Percentiles rank a stretch among this genome's conserved stretches.
These are phyloP conservation scores for Camelina laxa DNA, from an alignment of 345 rosid species.

Conservation along the genomic window DNA sequence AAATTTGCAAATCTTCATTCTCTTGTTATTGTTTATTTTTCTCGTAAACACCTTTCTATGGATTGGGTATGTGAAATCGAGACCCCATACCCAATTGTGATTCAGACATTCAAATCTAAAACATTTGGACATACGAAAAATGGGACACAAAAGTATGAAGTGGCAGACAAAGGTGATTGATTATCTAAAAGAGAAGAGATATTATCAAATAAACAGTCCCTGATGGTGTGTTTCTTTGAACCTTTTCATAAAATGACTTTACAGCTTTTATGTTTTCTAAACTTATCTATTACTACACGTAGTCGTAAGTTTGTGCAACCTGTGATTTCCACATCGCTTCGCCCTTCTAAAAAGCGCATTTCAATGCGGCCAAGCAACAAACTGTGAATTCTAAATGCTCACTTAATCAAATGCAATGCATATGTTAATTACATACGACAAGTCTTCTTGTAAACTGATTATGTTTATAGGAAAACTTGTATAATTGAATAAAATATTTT, in stretches of 20 bases:
- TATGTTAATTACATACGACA: background rate
- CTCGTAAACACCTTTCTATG: background rate
- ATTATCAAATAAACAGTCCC: conserved; percentile 35
- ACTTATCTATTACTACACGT: conserved; percentile 15
- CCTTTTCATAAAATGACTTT: conserved; percentile 29
- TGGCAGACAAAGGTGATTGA: conserved; percentile 43
- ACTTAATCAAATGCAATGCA: conserved; percentile 1
- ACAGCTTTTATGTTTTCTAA: conserved; percentile 32
- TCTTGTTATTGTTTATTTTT: background rate
- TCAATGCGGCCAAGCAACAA: conserved; percentile 7
- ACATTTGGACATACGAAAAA: conserved; percentile 20
- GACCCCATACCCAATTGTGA: background rate
- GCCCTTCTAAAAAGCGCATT: background rate
- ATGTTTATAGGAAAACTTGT: background rate
- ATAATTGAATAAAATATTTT: background rate
- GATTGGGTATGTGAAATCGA: conserved; percentile 8
- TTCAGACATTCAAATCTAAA: background rate
- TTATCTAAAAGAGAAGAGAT: conserved; percentile 1
- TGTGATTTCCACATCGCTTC: background rate
- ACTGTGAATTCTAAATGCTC: background rate
- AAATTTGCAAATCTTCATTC: conserved; percentile 14
- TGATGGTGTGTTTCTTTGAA: conserved; percentile 39
- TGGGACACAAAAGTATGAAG: conserved; percentile 3
- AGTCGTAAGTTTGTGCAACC: conserved; percentile 3
- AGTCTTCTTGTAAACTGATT: background rate